Percentiles rank a stretch among this genome's conserved stretches.
phyloP scores from a whole-genome alignment of 139 green algal species.

The Chlorella ohadii region DNA sequence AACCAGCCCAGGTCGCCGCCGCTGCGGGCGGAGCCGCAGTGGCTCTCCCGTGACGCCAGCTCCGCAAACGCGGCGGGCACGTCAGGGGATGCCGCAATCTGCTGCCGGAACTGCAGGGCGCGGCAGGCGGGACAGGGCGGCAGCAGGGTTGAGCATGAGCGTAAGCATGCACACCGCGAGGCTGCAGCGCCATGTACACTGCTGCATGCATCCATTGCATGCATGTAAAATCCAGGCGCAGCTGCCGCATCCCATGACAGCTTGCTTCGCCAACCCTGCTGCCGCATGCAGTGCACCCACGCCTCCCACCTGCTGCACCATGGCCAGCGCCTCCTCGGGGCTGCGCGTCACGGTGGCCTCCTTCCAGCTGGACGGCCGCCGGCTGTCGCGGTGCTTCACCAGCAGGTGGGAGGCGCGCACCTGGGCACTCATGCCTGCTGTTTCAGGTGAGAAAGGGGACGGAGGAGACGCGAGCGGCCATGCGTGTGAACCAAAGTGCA shows the following conservation, averaged over 20 bases:
- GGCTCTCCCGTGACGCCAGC: constrained; percentile 76
- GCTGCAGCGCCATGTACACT: no score
- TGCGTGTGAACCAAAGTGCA: no score
- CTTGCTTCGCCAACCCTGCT: no score
- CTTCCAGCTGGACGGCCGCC: constrained; percentile 85
- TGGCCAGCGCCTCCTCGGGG: constrained; percentile 81
- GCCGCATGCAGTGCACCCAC: not conserved
- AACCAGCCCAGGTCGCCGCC: constrained; percentile 91
- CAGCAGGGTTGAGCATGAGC: no score
- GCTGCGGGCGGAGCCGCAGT: constrained; percentile 72
- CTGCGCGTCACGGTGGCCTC: constrained; percentile 74
- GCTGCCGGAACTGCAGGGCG: constrained; percentile 52
- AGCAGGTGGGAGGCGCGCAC: constrained; percentile 85
- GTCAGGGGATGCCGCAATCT: constrained; percentile 56
- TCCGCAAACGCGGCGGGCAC: constrained; percentile 65
- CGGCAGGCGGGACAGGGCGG: no score
- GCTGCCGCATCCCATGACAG: no score
- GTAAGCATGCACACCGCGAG: no score
- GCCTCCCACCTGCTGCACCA: constrained; percentile 62
- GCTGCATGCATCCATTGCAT: not conserved
- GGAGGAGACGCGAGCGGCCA: no score
- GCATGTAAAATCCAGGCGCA: no score
- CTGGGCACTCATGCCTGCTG: constrained; percentile 11
- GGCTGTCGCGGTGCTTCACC: constrained; percentile 82
- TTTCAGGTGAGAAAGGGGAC: no score